Evolutionary conservation across 1,284 basidiomycete species (phyloP), one percentile per base, ranked within the genome.

Genomic region (Lentinula novae-zelandiae): DNA sequence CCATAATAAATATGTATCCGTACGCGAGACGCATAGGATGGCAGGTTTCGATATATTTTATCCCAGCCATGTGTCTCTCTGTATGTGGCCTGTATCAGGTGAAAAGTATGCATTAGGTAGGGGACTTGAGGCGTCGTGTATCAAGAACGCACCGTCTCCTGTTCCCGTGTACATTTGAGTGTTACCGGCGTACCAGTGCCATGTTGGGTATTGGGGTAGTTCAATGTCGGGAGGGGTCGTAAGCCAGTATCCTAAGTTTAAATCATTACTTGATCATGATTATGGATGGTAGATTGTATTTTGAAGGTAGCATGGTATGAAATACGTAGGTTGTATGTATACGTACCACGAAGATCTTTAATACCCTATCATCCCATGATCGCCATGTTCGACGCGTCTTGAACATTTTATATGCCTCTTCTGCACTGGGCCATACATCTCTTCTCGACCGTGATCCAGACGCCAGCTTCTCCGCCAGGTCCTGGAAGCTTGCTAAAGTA

Each of bases 1-100:
- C 82, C 83, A 62, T 78, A 83, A 27, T 83, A 75, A 31, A 82
- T 64, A 66, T 85, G 82, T 1, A 78, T 76, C 0, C 80, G 82
- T 2, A 78, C 55, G 1, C 68, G 69, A 34, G 71, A 69, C 44
- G 76, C 77, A 27, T 80, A 68, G 5, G 67, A 58, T 2, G 67
- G 57, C 9, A 84, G 68, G 48, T 76, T 69, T 31, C 72, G 64
- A 63, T 79, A 82, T 0, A 74, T 70, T 1, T 75, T 70, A 9
- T 70, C 58, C 31, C 68, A 66, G 0, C 77, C 78, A 5, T 75
- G 58, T 0, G 60, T 59, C 57, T 83, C 81, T 6, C 72, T 67
- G 61, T 81, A 85, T 57, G 72, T 74, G 1, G 81, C 81, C 81
- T 83, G 39, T 40, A 46, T 38, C 49, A 31, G n/a, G 10, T 33